Percentiles rank a stretch among this genome's conserved stretches.
phyloP scores from a whole-genome alignment of 2,329 filamentous ascomycete species.

The Didymella glomerata region DNA sequence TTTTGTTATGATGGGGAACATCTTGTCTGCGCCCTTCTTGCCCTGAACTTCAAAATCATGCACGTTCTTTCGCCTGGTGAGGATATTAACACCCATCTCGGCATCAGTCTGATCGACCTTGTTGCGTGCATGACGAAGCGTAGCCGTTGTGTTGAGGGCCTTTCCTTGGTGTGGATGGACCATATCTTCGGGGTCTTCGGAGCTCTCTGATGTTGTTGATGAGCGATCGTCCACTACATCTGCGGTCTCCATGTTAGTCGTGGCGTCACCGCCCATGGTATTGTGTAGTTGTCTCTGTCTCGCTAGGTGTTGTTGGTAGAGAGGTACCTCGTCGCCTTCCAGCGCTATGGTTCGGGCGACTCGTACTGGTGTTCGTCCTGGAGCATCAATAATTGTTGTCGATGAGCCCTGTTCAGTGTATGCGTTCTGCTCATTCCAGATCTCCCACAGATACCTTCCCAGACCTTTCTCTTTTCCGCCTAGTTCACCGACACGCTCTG shows the following conservation, averaged over 20 bases:
- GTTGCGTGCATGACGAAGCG: constrained; percentile 78
- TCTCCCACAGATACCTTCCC: constrained; percentile 77
- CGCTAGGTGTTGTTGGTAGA: constrained; percentile 93
- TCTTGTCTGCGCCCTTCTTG: constrained; percentile 89
- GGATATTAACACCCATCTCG: constrained; percentile 88
- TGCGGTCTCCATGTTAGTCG: constrained; percentile 72
- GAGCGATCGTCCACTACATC: constrained; percentile 84
- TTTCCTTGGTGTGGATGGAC: constrained; percentile 81
- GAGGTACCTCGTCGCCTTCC: constrained; percentile 75
- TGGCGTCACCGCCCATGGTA: constrained; percentile 72
- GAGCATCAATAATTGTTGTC: constrained; percentile 71
- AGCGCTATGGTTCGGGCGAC: constrained; percentile 66
- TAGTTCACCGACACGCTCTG: constrained; percentile 70
- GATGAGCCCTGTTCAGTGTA: constrained; percentile 37
- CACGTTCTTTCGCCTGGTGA: constrained; percentile 87
- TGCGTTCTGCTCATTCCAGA: constrained; percentile 48
- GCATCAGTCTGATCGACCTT: constrained; percentile 88
- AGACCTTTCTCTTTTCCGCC: constrained; percentile 55
- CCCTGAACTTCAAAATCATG: constrained; percentile 92
- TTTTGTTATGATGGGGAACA: constrained; percentile 87
- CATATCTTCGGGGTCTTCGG: constrained; percentile 81
- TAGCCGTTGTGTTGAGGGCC: constrained; percentile 86
- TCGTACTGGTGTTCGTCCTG: constrained; percentile 56
- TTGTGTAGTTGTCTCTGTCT: constrained; percentile 87
- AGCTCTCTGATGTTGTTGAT: constrained; percentile 84